Conservation (phyloP, 805 yeast species). For the Isabelozyma pseudorhagii region DNA sequence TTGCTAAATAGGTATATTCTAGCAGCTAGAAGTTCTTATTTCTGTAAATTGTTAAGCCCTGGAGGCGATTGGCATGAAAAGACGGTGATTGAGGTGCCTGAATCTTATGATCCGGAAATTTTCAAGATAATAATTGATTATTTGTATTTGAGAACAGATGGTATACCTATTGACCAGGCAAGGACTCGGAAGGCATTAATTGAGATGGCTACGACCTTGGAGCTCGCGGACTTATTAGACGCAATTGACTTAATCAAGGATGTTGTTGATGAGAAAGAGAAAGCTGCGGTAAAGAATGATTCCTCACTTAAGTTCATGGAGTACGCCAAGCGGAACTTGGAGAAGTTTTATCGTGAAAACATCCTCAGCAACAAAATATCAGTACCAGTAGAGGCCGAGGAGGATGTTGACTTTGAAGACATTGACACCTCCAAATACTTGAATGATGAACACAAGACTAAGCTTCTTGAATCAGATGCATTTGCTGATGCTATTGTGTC, state of each 20-base stretch:
- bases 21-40: constrained; percentile 33
- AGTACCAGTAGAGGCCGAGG: constrained; percentile 8
- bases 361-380: constrained; percentile 17
- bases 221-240: constrained; percentile 33
- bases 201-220: constrained; percentile 28
- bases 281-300: constrained; percentile 28
- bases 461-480: constrained; percentile 17
- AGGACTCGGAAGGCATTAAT: constrained; percentile 15
- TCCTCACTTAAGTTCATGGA: constrained; percentile 30
- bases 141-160: constrained; percentile 29
- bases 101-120: constrained; percentile 9
- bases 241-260: constrained; percentile 26
- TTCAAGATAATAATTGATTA: constrained; percentile 26
- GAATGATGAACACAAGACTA: constrained; percentile 14
- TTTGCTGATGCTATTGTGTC: constrained; percentile 49
- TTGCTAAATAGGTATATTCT: constrained; percentile 25
- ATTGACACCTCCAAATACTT: constrained; percentile 16
- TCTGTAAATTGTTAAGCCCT: constrained; percentile 13
- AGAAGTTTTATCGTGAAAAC: constrained; percentile 18
- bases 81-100: constrained; percentile 14
- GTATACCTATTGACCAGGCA: constrained; percentile 18
- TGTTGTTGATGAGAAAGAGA: constrained; percentile 15
- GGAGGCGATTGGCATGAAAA: constrained; percentile 19
- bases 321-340: constrained; percentile 31
- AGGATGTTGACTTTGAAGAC: constrained; percentile 30